Evolutionary conservation across 148 eudicot genomes (phyloP), one percentile per base, ranked within the genome.

Genomic region (Cornus suecica): DNA sequence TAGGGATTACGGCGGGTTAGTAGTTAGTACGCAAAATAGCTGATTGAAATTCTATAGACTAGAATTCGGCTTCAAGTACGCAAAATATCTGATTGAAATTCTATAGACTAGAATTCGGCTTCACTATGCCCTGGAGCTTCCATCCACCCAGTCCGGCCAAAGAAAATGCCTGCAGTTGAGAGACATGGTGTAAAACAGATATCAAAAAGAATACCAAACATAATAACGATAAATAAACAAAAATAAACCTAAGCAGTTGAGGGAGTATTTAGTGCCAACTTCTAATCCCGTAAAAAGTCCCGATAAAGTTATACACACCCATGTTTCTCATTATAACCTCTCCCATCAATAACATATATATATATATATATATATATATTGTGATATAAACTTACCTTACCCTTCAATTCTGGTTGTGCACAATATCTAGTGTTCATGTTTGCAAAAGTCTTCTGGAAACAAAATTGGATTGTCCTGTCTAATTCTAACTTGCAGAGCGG

Each of bases 61-160:
- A n/a, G n/a, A n/a, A n/a, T n/a, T n/a, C n/a, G n/a, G n/a, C n/a
- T n/a, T n/a, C n/a, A n/a, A 63, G 68, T 63, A 74, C 37, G 24
- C 76, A 61, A 37, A 37, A 3, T 61, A 74, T 41, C 37, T 20
- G 16, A 37, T 22, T 8, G 16, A 29, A 58, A 20, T 71, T 48
- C 79, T 78, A 81, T 28, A 63, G 37, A 75, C 34, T 68, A 28
- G 74, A 51, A 65, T 85, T 80, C 22, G 94, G 97, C 42, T 80
- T 90, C 63, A 88, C 88, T 31, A 92, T 30, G 16, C 86, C 90
- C 56, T 84, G 85, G 54, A 92, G 87, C 86, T 88, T 89, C 97
- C 94, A 92, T 42, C 97, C 97, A 28, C 97, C 94, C 81, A 87
- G 72, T 78, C 93, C 97, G 10, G 94, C 93, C 72, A 78, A 83